phyloP scores from a whole-genome alignment of 176 grass and related monocot genomes.

The Oropetium thomaeum region DNA sequence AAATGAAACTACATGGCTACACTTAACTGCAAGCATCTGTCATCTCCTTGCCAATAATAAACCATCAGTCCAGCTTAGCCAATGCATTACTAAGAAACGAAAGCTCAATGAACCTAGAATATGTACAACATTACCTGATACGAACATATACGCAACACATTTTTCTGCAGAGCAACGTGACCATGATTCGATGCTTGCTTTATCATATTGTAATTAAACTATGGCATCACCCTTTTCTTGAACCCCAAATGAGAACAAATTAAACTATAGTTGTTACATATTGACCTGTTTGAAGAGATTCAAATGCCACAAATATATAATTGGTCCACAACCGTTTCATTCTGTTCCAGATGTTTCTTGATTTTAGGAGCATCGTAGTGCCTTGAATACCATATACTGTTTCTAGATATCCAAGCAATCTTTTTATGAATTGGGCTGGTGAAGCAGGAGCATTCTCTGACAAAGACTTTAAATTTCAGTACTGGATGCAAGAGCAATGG shows the following conservation, averaged over 20 bases:
- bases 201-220: too few relatives aligned
- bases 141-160: too few relatives aligned
- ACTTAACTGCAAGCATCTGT: too few relatives aligned
- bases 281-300: not conserved
- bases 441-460: not conserved
- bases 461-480: not conserved
- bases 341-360: not conserved
- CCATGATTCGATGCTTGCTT: too few relatives aligned
- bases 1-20: too few relatives aligned
- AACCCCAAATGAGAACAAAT: too few relatives aligned
- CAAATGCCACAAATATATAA: not conserved
- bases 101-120: too few relatives aligned
- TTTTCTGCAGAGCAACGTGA: too few relatives aligned
- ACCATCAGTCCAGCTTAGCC: too few relatives aligned
- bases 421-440: not conserved
- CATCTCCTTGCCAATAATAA: too few relatives aligned
- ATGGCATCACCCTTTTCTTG: too few relatives aligned
- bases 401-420: not conserved
- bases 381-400: not conserved
- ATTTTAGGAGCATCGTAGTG: not conserved
- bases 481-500: not conserved
- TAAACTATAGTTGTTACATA: not conserved
- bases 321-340: not conserved
- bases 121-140: too few relatives aligned
- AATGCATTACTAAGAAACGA: not conserved